A percentile compares a stretch with the other conserved stretches of the same genome.
Evolutionary conservation across 352 stramenopile genomes (phyloP).

Genomic region (Thraustochytrium sp.): DNA sequence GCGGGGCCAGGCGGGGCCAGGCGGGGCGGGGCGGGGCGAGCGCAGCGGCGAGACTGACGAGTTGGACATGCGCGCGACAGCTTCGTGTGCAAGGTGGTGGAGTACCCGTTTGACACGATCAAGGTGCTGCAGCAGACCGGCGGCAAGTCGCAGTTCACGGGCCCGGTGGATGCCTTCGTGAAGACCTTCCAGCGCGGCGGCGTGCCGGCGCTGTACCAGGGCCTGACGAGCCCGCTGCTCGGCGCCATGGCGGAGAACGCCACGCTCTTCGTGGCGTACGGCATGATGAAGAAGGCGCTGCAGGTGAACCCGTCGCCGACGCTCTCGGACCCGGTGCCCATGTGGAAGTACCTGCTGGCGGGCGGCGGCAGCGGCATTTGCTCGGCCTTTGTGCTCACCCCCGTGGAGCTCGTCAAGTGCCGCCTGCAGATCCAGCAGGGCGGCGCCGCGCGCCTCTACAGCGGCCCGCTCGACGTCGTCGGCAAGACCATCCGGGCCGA

Average conservation of each 20-base stretch:
- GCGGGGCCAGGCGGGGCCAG: background rate
- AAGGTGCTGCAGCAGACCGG: constrained; percentile 40
- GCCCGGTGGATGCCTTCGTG: background rate
- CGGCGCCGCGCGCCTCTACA: background rate
- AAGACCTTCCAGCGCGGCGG: constrained; percentile 11
- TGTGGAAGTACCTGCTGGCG: constrained; percentile 42
- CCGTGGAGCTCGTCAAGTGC: constrained; percentile 47
- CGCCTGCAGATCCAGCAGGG: constrained; percentile 39
- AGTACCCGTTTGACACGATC: constrained; percentile 42
- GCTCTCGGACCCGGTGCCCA: constrained; percentile 28
- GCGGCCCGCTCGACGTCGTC: constrained; percentile 22
- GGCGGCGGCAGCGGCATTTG: constrained; percentile 38
- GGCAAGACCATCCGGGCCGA: constrained; percentile 32
- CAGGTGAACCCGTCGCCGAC: constrained; percentile 28
- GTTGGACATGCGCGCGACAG: background rate
- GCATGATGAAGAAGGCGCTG: constrained; percentile 33
- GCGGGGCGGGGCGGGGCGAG: background rate
- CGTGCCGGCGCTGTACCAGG: constrained; percentile 27
- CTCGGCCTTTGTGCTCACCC: constrained; percentile 45
- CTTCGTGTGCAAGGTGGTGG: constrained; percentile 34
- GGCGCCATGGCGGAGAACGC: constrained; percentile 41
- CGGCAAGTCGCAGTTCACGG: background rate
- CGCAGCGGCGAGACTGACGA: background rate
- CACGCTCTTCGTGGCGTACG: constrained; percentile 44
- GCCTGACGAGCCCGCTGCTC: constrained; percentile 36